Conservation (phyloP, 2,329 filamentous ascomycete species). For the Achaetomium macrosporum region DNA sequence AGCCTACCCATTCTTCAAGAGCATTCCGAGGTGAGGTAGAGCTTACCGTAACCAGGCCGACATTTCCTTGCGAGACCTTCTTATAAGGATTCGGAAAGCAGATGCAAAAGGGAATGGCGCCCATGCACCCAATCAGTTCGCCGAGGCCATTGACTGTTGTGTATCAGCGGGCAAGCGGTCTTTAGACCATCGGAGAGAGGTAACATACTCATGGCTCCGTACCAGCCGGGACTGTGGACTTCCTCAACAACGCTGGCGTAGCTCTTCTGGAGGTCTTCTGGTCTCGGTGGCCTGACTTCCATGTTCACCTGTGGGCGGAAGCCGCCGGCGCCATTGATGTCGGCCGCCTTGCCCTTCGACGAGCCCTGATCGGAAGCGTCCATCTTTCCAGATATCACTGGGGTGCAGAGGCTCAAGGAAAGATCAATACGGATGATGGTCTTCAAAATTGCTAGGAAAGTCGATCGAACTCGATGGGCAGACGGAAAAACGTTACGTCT, state of each 20-base stretch:
- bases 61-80: constrained; percentile 84
- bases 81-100: constrained; percentile 95
- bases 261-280: constrained; percentile 77
- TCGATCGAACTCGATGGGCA: background rate
- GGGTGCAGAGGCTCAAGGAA: background rate
- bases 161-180: constrained; percentile 1
- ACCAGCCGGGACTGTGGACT: constrained; percentile 75
- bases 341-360: constrained; percentile 21
- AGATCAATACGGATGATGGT: background rate
- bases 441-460: background rate
- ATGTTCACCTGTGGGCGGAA: constrained; percentile 53
- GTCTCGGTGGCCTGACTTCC: constrained; percentile 70
- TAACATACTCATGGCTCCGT: constrained; percentile 72
- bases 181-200: background rate
- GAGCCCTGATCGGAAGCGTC: constrained; percentile 4
- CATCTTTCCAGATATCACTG: background rate
- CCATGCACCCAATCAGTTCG: constrained; percentile 65
- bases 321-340: constrained; percentile 33
- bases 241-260: constrained; percentile 63
- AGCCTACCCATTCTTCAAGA: constrained; percentile 10
- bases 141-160: constrained; percentile 52
- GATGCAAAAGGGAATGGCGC: constrained; percentile 87
- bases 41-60: constrained; percentile 71
- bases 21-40: background rate
- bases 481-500: no score